Percentiles rank a stretch among this genome's conserved stretches.
These are phyloP conservation scores for Hyphopichia fennica DNA, from an alignment of 1,139 yeast species.

Conservation along the genomic window DNA sequence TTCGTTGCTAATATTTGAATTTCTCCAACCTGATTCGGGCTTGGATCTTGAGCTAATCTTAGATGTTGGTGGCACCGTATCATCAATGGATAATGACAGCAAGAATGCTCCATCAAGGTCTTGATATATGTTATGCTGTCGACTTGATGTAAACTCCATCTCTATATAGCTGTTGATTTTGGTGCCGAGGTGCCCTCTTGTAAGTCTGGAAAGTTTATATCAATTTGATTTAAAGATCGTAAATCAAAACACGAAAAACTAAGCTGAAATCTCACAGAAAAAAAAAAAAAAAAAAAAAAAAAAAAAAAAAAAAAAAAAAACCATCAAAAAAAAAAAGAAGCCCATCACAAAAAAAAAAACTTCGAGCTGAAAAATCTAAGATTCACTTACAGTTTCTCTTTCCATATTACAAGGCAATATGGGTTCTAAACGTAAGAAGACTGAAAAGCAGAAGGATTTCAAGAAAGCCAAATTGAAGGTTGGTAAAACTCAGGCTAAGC, in stretches of 20 bases:
- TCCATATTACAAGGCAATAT: conserved; percentile 18
- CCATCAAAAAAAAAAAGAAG: background rate
- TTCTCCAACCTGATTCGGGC: background rate
- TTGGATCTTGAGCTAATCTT: too few species aligned
- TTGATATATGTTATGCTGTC: background rate
- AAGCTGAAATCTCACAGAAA: too few species aligned
- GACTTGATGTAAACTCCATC: background rate
- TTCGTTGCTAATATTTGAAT: background rate
- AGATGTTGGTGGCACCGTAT: background rate
- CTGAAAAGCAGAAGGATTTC: conserved; percentile 73
- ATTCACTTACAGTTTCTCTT: background rate
- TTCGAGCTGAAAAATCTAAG: background rate
- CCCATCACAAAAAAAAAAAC: background rate
- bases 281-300: too few species aligned
- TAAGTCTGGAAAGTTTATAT: too few species aligned
- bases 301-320: too few species aligned
- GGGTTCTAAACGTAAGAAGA: conserved; percentile 61
- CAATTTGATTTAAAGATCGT: too few species aligned
- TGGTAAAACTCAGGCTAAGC: conserved; percentile 74
- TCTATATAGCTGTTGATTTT: too few species aligned
- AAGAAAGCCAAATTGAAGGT: conserved; percentile 81
- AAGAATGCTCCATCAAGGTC: conserved; percentile 28
- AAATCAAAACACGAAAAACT: too few species aligned
- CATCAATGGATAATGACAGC: conserved; percentile 27
- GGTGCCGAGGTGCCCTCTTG: too few species aligned